Evolutionary conservation across 78 protist species (phyloP), one percentile per base, ranked within the genome.

Genomic region (Anaeramoeba flamelloides): DNA sequence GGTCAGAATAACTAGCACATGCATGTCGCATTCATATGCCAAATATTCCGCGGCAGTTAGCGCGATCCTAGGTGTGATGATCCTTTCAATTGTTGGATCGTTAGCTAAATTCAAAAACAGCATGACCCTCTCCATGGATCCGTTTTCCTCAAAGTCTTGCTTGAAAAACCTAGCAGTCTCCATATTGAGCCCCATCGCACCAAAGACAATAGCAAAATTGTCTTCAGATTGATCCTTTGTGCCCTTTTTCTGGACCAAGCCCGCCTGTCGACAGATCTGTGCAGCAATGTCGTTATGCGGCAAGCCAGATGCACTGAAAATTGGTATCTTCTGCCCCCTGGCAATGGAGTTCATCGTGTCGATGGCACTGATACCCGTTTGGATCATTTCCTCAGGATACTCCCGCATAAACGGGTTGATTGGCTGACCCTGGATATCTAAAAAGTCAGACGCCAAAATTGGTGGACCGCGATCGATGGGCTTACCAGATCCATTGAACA

Each of bases 51-150:
- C 98, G 3, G 96, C 86, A 65, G 99, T 95, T 38, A 95, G 86
- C 77, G 98, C 98, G 1, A 97, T 86, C 38, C 98, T 91, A 17
- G 99, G 99, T 1, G 99, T 98, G 86, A 98, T 94, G 90, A 98
- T 97, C 33, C 99, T 94, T 90, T 98, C 99, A 83, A 98, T 97
- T 79, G 99, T 98, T 41, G 99, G 99, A 78, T 98, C 98, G 90
- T 94, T 93, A 75, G 99, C 99, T 1, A 96, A 77, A 90, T 98
- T 98, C 78, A 97, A 88, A 93, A 95, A 98, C 37, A 98, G 90
- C 4, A 93, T 77, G n/a, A 90, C 91, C 37, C n/a, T n/a, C n/a
- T n/a, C n/a, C 95, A 92, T 89, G 3, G 93, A 81, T 30, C 99
- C 99, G 79, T 89, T 90, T 90, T 94, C 94, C 83, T 95, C 98